Conservation (phyloP, 2,329 filamentous ascomycete genomes). For the Hypoxylon sp. region DNA sequence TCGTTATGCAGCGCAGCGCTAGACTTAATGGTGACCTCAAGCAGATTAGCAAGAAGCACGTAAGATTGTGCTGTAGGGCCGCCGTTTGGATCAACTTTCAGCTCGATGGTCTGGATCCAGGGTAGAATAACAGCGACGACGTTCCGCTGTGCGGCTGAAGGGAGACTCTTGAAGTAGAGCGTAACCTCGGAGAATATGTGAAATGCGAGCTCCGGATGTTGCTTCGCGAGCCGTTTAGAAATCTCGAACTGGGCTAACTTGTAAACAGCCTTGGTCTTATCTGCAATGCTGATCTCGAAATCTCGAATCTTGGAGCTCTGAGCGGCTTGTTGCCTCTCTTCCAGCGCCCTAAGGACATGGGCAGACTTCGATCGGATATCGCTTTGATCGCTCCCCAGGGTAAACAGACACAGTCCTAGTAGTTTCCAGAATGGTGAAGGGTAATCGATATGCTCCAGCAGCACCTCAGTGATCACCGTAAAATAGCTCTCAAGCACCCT, state of each 20-base stretch:
- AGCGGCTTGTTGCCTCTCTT: constrained; percentile 80
- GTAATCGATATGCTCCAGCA: constrained; percentile 87
- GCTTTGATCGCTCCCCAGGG: constrained; percentile 90
- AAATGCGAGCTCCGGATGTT: constrained; percentile 91
- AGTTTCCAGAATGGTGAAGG: constrained; percentile 92
- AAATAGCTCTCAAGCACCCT: constrained; percentile 97
- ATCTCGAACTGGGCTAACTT: constrained; percentile 98
- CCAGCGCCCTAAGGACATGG: constrained; percentile 82
- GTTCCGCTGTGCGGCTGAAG: constrained; percentile 87
- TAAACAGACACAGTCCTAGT: constrained; percentile 89
- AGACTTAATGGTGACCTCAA: constrained; percentile 96
- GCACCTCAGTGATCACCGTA: constrained; percentile 88
- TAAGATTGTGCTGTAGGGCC: constrained; percentile 93
- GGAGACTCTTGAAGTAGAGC: constrained; percentile 89
- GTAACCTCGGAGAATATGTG: constrained; percentile 97
- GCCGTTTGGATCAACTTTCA: constrained; percentile 92
- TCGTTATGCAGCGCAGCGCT: constrained; percentile 93
- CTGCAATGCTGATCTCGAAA: constrained; percentile 97
- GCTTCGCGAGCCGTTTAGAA: constrained; percentile 88
- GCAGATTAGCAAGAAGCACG: constrained; percentile 92
- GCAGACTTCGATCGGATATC: constrained; percentile 91
- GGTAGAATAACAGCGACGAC: constrained; percentile 94
- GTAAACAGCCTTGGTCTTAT: constrained; percentile 98
- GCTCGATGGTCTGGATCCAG: constrained; percentile 95
- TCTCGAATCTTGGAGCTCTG: constrained; percentile 93